These are phyloP conservation scores for Spiraea crenata DNA, from an alignment of 331 rosid genomes.

Conservation along the genomic window DNA sequence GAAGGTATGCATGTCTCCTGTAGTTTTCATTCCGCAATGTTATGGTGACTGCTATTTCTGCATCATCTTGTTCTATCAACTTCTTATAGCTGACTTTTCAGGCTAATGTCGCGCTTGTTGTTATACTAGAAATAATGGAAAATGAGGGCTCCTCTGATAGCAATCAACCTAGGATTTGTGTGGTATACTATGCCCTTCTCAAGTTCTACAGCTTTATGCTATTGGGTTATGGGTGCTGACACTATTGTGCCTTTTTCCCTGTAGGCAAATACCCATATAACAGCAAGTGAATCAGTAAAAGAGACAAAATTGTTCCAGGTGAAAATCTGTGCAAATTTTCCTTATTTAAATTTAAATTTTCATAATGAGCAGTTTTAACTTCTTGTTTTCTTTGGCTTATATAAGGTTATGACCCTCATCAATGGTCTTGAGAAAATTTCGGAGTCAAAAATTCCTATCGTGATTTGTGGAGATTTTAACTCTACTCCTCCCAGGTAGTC, in stretches of 20 bases:
- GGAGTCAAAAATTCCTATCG: conserved; percentile 16
- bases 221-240: conserved; percentile 1
- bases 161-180: conserved; percentile 31
- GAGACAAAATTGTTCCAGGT: conserved; percentile 33
- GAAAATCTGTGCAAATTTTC: conserved; percentile 4
- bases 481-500: conserved; percentile 29
- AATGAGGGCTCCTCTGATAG: not conserved
- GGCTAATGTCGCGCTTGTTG: conserved; percentile 33
- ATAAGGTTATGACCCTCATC: conserved; percentile 26
- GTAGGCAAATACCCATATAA: conserved; percentile 41
- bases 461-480: conserved; percentile 39
- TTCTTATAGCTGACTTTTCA: conserved; percentile 5
- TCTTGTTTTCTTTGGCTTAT: not conserved
- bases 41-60: not conserved
- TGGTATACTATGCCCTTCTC: conserved; percentile 25
- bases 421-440: conserved; percentile 22
- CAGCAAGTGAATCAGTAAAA: not conserved
- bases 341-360: not conserved
- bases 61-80: not conserved
- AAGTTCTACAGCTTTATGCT: conserved; percentile 8
- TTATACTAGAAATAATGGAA: conserved; percentile 22
- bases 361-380: not conserved
- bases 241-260: not conserved
- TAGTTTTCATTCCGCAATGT: not conserved
- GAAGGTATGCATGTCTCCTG: conserved; percentile 21